Conservation (phyloP, 805 yeast genomes). For the Saccharomycodes ludwigii region DNA sequence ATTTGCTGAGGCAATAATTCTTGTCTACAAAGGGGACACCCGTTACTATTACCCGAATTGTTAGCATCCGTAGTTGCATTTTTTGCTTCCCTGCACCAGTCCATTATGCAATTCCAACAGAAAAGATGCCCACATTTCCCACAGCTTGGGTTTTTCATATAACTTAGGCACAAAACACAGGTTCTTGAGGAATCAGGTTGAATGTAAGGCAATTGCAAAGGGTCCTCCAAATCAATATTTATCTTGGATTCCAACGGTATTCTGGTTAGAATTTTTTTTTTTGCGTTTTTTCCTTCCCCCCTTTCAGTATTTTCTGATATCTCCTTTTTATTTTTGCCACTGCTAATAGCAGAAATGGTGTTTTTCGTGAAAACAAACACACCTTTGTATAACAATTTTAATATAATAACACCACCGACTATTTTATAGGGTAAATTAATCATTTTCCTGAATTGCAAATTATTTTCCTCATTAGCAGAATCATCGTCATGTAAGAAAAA, state of each 20-base stretch:
- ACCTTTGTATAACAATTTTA: slow-evolving; percentile 38
- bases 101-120: slow-evolving; percentile 84
- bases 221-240: slow-evolving; percentile 43
- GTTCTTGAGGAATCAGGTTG: slow-evolving; percentile 49
- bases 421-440: slow-evolving; percentile 49
- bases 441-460: slow-evolving; percentile 25
- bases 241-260: slow-evolving; percentile 9
- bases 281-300: neutral
- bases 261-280: slow-evolving; percentile 4
- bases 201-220: slow-evolving; percentile 47
- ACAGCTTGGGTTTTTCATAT: slow-evolving; percentile 71
- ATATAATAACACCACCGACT: slow-evolving; percentile 49
- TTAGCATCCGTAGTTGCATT: too few species aligned
- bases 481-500: slow-evolving; percentile 47
- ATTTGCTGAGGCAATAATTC: slow-evolving; percentile 34
- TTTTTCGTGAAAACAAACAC: neutral
- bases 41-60: too few species aligned
- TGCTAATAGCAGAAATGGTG: slow-evolving; percentile 1
- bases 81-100: slow-evolving; percentile 65
- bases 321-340: neutral
- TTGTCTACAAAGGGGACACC: slow-evolving; percentile 87
- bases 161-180: slow-evolving; percentile 76
- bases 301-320: slow-evolving; percentile 1
- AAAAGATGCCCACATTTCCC: slow-evolving; percentile 88
- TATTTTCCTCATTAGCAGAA: slow-evolving; percentile 13